phyloP scores from a whole-genome alignment of 2,329 filamentous ascomycete genomes.

The Penicillium sp. region DNA sequence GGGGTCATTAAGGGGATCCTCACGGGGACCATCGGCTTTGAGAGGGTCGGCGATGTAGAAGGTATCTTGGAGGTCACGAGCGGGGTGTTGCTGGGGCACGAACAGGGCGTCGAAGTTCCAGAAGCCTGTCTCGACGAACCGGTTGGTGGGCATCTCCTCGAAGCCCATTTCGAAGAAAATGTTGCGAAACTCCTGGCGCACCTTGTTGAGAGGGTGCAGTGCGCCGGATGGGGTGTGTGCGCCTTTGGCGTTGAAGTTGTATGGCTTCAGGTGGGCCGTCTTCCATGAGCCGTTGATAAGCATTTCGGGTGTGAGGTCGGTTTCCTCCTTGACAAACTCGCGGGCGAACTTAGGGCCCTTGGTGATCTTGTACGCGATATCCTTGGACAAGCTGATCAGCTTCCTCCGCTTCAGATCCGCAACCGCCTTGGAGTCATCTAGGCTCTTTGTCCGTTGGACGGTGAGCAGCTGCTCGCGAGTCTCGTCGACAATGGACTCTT shows the following conservation, averaged over 20 bases:
- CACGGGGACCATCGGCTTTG: conserved; percentile 64
- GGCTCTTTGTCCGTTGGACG: conserved; percentile 67
- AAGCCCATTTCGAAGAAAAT: conserved; percentile 99
- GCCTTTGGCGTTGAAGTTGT: conserved; percentile 72
- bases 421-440: conserved; percentile 70
- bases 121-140: conserved; percentile 94
- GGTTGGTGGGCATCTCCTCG: conserved; percentile 93
- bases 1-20: conserved; percentile 50
- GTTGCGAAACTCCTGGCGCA: conserved; percentile 89
- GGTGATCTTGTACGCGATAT: conserved; percentile 75
- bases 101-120: conserved; percentile 99
- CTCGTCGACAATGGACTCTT: conserved; percentile 73
- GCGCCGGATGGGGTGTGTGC: conserved; percentile 49
- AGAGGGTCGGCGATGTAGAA: conserved; percentile 95
- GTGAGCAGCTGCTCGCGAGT: conserved; percentile 72
- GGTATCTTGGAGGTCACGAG: conserved; percentile 94
- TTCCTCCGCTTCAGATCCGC: conserved; percentile 89
- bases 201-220: conserved; percentile 73
- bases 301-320: conserved; percentile 93
- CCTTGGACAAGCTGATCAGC: conserved; percentile 77
- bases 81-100: conserved; percentile 95
- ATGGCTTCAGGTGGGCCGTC: conserved; percentile 80
- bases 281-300: conserved; percentile 84
- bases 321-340: conserved; percentile 88
- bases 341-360: conserved; percentile 88